Evolutionary conservation across 2,329 filamentous ascomycete genomes (phyloP).

Genomic region (Penicillium sumatraense): DNA sequence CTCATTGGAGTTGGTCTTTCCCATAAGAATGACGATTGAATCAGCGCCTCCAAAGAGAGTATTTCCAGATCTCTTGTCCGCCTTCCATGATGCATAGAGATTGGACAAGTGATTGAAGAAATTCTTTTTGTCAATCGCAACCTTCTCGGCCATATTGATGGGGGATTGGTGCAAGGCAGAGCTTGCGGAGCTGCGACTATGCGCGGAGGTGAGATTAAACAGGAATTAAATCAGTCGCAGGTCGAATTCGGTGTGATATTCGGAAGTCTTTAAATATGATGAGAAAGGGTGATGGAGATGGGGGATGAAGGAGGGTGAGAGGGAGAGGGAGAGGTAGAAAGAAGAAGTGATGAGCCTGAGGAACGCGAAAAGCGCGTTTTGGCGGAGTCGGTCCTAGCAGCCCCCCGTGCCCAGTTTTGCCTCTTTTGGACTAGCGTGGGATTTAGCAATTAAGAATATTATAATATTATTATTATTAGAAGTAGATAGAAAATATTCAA

Average conservation of each 20-base stretch:
- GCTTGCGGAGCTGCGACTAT: slow-evolving; percentile 19
- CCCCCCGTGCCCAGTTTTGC: slow-evolving; percentile 26
- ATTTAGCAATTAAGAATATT: too few species aligned
- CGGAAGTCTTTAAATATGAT: too few species aligned
- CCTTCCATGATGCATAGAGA: slow-evolving; percentile 91
- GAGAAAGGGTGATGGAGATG: neutral
- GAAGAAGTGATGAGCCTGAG: slow-evolving; percentile 1
- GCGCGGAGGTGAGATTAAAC: neutral
- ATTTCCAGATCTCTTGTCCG: slow-evolving; percentile 88
- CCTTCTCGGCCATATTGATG: slow-evolving; percentile 73
- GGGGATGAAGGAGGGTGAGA: slow-evolving; percentile 4
- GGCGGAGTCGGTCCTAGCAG: slow-evolving; percentile 12
- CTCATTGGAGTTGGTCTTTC: slow-evolving; percentile 82
- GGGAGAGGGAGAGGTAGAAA: slow-evolving; percentile 4
- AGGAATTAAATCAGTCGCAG: slow-evolving; percentile 3
- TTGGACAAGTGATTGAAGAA: slow-evolving; percentile 93
- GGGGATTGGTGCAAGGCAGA: slow-evolving; percentile 16
- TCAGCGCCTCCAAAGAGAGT: slow-evolving; percentile 81
- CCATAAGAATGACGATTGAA: slow-evolving; percentile 88
- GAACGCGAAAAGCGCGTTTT: slow-evolving; percentile 34
- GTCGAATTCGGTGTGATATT: slow-evolving; percentile 3
- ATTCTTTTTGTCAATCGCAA: slow-evolving; percentile 90
- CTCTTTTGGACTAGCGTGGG: slow-evolving; percentile 22
- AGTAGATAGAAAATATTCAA: neutral
- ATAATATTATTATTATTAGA: too few species aligned